A percentile compares a stretch with the other conserved stretches of the same genome.
phyloP scores from a whole-genome alignment of 371 early-diverging fungal genomes.

The Mucor irregularis region DNA sequence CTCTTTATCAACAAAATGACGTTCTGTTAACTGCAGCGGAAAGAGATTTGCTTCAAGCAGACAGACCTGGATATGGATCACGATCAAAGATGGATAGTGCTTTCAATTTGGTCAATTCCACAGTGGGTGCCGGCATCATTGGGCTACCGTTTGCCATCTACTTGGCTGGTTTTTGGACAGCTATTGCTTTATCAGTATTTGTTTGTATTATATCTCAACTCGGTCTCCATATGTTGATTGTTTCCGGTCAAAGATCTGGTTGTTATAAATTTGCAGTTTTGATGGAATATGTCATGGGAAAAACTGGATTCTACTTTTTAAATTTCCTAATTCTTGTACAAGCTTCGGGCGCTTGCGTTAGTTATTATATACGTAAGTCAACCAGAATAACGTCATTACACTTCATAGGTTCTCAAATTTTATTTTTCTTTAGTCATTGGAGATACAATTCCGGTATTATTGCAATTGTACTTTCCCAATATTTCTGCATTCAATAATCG shows the following conservation, averaged over 20 bases:
- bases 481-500: conserved; percentile 31
- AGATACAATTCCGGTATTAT: conserved; percentile 59
- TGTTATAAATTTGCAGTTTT: conserved; percentile 53
- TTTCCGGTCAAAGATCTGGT: conserved; percentile 45
- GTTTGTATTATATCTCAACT: conserved; percentile 49
- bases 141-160: conserved; percentile 58
- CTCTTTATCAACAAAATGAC: not conserved
- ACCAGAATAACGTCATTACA: not conserved
- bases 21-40: conserved; percentile 13
- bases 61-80: conserved; percentile 44
- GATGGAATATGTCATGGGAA: conserved; percentile 55
- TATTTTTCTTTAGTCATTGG: conserved; percentile 46
- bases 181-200: conserved; percentile 43
- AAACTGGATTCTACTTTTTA: conserved; percentile 47
- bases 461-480: conserved; percentile 42
- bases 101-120: conserved; percentile 60
- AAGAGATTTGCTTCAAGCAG: conserved; percentile 33
- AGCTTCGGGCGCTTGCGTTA: conserved; percentile 51
- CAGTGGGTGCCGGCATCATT: conserved; percentile 65
- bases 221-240: conserved; percentile 49
- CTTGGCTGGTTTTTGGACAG: conserved; percentile 57
- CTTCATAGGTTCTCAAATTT: no score
- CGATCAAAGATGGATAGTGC: conserved; percentile 40
- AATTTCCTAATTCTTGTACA: conserved; percentile 55
- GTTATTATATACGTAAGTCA: conserved; percentile 53